Evolutionary conservation across 2,329 filamentous ascomycete genomes (phyloP).

Genomic region (Ambrosiella xylebori): DNA sequence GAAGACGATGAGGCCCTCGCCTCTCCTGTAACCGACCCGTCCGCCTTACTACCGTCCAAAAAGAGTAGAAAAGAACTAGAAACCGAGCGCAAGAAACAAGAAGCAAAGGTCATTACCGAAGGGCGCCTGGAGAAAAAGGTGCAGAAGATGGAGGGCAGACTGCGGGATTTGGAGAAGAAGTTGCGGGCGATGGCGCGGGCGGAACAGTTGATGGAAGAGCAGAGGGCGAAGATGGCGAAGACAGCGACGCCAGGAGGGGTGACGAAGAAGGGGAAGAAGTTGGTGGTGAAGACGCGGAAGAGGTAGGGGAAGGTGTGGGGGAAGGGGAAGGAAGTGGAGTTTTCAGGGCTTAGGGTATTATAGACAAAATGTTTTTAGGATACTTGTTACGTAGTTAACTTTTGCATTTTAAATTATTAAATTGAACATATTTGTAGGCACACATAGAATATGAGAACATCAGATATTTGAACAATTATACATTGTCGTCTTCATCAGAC

Average conservation of each 20-base stretch:
- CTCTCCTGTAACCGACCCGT: slow-evolving; percentile 28
- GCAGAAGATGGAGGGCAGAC: slow-evolving; percentile 29
- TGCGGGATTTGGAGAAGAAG: slow-evolving; percentile 35
- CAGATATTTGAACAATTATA: too few relatives aligned
- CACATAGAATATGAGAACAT: too few relatives aligned
- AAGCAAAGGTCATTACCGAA: slow-evolving; percentile 15
- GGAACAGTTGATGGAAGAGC: slow-evolving; percentile 39
- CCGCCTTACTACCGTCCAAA: slow-evolving; percentile 8
- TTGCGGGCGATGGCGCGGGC: slow-evolving; percentile 36
- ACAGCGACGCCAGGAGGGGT: slow-evolving; percentile 40
- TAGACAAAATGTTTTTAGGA: too few relatives aligned
- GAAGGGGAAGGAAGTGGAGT: neutral
- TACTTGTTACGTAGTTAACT: too few relatives aligned
- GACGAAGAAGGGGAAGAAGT: slow-evolving; percentile 44
- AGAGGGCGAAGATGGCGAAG: slow-evolving; percentile 48
- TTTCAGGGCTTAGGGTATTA: too few relatives aligned
- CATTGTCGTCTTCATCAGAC: too few relatives aligned
- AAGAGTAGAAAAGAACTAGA: slow-evolving; percentile 17
- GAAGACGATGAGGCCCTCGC: slow-evolving; percentile 21
- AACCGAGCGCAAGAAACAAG: slow-evolving; percentile 14
- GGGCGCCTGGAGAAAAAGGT: slow-evolving; percentile 16
- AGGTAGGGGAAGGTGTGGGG: slow-evolving; percentile 23
- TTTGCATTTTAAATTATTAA: too few relatives aligned
- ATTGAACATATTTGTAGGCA: too few relatives aligned
- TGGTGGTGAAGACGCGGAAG: slow-evolving; percentile 46